Evolutionary conservation across 148 eudicot species (phyloP), one percentile per base, ranked within the genome.

Genomic region (Vaccinium myrtillus): DNA sequence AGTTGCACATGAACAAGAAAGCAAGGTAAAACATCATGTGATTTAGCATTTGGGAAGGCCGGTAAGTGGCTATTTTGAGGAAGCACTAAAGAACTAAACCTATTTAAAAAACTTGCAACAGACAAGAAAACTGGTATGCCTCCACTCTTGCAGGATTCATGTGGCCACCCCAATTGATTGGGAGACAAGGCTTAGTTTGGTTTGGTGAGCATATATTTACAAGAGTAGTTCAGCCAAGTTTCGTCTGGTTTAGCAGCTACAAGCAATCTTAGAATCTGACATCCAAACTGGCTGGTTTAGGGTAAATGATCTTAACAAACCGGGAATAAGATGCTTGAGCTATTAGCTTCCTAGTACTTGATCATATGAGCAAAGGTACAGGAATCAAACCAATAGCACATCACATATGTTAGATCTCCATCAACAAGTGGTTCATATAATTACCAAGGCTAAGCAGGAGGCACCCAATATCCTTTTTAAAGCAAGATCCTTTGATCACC

Each of bases 11-110:
- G 78, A 75, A 46, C 51, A 43, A 39, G 78, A 75, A 75, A 75
- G 19, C 53, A 43, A 19, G 54, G 51, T 25, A 75, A 75, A 75
- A 19, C 77, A 46, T 43, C 53, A 75, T 18, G 78, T 21, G 78
- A 53, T 43, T 46, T 18, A 4, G 53, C 21, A 19, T 46, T 75
- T 18, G 78, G 7, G 8, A 25, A 43, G 50, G 78, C 14, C 12
- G 10, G 8, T 46, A 9, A 46, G 46, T 43, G 14, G 77, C 77
- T 36, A 46, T 46, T 75, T 49, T 76, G 25, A n/a, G 23, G 55
- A 76, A 48, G 7, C 30, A 75, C 55, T 76, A n/a, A 76, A 76
- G 79, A 49, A 76, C 79, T 8, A n/a, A 75, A 75, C 51, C 2
- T 75, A 51, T 19, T 75, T 75, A 5, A 19, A 43, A 75, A 46